Base-by-base conservation (phyloP, 1,139 yeast species). In the Scheffersomyces lignicola region DNA sequence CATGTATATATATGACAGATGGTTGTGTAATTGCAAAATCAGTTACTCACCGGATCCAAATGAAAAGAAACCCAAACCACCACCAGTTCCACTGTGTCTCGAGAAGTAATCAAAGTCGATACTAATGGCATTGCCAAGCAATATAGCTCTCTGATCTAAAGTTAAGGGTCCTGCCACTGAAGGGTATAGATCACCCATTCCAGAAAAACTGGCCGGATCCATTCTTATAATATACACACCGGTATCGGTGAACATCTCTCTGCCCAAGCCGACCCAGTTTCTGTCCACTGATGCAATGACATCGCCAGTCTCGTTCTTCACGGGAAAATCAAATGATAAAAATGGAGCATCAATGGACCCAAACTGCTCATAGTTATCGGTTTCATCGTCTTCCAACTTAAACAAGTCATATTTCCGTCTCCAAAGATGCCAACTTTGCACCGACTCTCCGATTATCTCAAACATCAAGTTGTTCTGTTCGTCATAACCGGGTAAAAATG, bases 51-150 rank as follows among this genome's bases (percentile, higher is more conserved):
- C 57, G 32, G 60, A 59, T 9, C 67, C 67, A 42, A 71, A 62
- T 17, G 62, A 46, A 32, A 73, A 56, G 17, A 69, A 51, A 2
- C 65, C 65, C 10, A 44, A 35, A 5, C 65, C 64, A 3, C 72
- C 71, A 14, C 74, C 69, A 18, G 74, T 70, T 37, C 83, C 68
- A 22, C 94, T 83, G 55, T 88, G 96, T 53, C 96, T 73, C 13
- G 95, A 87, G 56, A 92, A 92, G 62, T 89, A 92, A 58, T 92
- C 98, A 57, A 88, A 92, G 58, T 92, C 98, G 42, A 92, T 83
- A 46, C 95, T 83, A 3, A 92, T 83, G 0, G 97, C 95, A 43
- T 85, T 84, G 0, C 90, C 95, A 38, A 92, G 66, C 56, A 92
- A 57, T 2, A 90, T 79, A 0, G 97, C 96, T 45, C 96, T 74